phyloP scores from a whole-genome alignment of 768 basidiomycete species.

The Inosperma sp. region DNA sequence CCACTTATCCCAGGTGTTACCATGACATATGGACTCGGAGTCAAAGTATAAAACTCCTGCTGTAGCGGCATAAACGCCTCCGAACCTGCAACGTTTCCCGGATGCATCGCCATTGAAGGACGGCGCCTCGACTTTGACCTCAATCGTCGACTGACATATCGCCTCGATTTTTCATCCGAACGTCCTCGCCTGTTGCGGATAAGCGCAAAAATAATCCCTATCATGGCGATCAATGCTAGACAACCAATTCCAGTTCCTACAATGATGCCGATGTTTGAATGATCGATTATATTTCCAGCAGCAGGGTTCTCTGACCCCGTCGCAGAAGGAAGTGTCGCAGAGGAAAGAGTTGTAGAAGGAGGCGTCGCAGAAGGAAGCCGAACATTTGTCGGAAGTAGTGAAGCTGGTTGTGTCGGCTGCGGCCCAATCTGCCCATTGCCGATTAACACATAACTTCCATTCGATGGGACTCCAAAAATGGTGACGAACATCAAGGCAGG shows the following conservation, averaged over 20 bases:
- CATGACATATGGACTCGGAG: conserved; percentile 50
- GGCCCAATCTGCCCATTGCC: conserved; percentile 74
- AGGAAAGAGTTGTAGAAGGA: conserved; percentile 23
- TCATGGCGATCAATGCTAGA: conserved; percentile 46
- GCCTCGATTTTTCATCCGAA: conserved; percentile 26
- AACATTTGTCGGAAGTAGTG: conserved; percentile 47
- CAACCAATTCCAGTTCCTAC: conserved; percentile 50
- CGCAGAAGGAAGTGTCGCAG: conserved; percentile 3
- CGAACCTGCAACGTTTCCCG: conserved; percentile 44
- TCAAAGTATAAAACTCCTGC: conserved; percentile 48
- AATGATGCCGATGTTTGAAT: conserved; percentile 39
- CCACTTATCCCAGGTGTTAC: background rate
- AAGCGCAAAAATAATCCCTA: conserved; percentile 52
- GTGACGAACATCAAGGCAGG: conserved; percentile 81
- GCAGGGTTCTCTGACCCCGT: conserved; percentile 11
- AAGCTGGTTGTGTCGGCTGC: conserved; percentile 50
- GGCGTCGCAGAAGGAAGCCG: conserved; percentile 41
- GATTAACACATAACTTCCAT: conserved; percentile 70
- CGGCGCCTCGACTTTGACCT: background rate
- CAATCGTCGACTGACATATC: background rate
- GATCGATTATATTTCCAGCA: conserved; percentile 7
- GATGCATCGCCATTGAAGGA: background rate
- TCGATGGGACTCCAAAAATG: conserved; percentile 79
- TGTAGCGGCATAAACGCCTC: conserved; percentile 70
- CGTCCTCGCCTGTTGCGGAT: conserved; percentile 17